Conservation (phyloP, 345 rosid species). For the Adansonia digitata region DNA sequence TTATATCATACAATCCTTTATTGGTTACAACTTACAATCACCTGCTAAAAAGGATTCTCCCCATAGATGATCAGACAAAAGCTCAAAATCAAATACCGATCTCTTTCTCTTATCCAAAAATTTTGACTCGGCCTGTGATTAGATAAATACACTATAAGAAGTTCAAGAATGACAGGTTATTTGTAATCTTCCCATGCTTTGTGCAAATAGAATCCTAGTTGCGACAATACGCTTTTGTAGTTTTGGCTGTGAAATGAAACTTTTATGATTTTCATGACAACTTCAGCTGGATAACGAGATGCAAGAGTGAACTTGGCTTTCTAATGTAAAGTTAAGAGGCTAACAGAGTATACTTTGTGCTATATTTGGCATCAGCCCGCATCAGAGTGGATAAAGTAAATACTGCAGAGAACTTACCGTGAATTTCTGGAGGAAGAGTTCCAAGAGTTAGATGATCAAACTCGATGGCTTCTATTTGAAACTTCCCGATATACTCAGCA, state of each 20-base stretch:
- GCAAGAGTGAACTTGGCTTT: neutral
- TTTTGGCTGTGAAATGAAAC: neutral
- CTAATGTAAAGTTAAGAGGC: neutral
- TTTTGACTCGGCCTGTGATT: neutral
- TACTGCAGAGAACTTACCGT: slow-evolving; percentile 32
- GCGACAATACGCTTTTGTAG: neutral
- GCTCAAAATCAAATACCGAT: neutral
- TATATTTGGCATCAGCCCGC: neutral
- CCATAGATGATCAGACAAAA: neutral
- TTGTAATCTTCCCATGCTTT: neutral
- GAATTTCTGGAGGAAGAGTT: slow-evolving; percentile 56
- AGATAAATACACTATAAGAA: neutral
- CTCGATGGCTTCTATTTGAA: slow-evolving; percentile 48
- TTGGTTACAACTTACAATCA: neutral
- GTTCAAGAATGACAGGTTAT: neutral
- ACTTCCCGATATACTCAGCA: slow-evolving; percentile 53
- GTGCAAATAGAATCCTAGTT: neutral
- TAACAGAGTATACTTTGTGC: neutral
- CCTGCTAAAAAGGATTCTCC: neutral
- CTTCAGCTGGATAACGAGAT: neutral
- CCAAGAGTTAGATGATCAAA: slow-evolving; percentile 57
- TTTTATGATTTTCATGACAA: neutral
- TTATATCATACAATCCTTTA: too few species aligned
- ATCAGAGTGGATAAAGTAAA: neutral
- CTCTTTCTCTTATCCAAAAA: neutral